Base-by-base conservation (phyloP, 2,329 filamentous ascomycete species). In the Venturia aucupariae region DNA sequence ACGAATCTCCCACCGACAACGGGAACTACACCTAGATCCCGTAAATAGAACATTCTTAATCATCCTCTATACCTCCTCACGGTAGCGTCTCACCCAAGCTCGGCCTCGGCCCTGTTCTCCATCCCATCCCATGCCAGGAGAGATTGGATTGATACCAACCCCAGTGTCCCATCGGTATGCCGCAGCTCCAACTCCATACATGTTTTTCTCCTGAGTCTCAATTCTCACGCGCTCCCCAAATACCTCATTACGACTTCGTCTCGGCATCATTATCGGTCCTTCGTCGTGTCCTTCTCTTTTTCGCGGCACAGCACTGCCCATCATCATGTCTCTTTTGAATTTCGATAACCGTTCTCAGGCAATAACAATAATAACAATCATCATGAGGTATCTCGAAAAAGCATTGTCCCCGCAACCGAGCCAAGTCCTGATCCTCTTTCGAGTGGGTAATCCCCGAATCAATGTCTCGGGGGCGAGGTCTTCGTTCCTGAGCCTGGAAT, bases 21-120 rank as follows among this genome's bases (percentile, higher is more conserved):
- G 51, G 51, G 30, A 57, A 57, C 51, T 57, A 57, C 51, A 57
- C 30, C 51, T 57, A 57, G 51, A 57, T 57, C 51, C 51, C 51
- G 51, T 38, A 57, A 35, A 57, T 57, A 57, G 51, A 57, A 35
- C 51, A 57, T 57, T 57, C 51, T 57, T 57, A 57, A 57, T 57
- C 51, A 35, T 57, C 51, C 51, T n/a, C 51, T 35, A 22, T 35
- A n/a, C 10, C 22, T 35, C 51, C 30, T 32, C 51, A 57, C 30
- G 4, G 51, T 57, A 57, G 51, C 51, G 51, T 57, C 51, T 57
- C 44, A 24, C 22, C 51, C 30, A 38, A 35, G 51, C 30, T n/a
- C 30, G 30, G 11, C 30, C 30, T n/a, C 30, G 30, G 11, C 30
- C 19, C 51, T 57, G 35, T 30, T 27, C 7, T 27, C 51, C 13